phyloP scores from a whole-genome alignment of 306 rosid genomes.

The Dryas alaskensis region DNA sequence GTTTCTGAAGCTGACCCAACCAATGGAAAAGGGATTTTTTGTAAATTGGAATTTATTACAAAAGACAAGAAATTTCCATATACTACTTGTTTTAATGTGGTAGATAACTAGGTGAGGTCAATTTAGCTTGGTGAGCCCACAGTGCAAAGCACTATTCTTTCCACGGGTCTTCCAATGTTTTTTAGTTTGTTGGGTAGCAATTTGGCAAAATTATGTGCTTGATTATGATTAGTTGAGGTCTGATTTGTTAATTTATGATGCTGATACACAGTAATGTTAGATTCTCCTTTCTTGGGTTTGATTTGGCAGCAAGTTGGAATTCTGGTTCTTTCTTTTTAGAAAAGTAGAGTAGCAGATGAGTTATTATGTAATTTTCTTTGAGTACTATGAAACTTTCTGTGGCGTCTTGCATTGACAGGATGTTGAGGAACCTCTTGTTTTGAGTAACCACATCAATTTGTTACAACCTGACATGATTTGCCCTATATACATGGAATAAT shows the following conservation, averaged over 20 bases:
- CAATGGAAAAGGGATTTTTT: background rate
- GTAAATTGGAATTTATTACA: background rate
- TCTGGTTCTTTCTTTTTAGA: background rate
- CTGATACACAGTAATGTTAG: background rate
- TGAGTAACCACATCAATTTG: background rate
- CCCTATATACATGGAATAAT: too few species aligned
- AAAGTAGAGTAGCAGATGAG: background rate
- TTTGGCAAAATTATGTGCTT: background rate
- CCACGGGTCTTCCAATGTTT: background rate
- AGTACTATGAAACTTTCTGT: background rate
- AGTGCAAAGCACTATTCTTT: background rate
- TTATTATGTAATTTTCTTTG: background rate
- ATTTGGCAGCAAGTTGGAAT: conserved; percentile 6
- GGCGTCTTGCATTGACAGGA: background rate
- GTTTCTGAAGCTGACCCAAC: background rate
- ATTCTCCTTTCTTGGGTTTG: background rate
- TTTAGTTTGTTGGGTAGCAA: conserved; percentile 6
- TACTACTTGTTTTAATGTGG: background rate
- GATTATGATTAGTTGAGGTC: background rate
- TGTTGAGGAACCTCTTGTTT: background rate
- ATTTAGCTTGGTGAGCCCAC: background rate
- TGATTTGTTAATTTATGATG: background rate
- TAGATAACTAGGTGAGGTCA: background rate
- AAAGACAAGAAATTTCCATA: background rate
- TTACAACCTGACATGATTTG: background rate